Evolutionary conservation across 495 filamentous ascomycete genomes (phyloP), one percentile per base, ranked within the genome.

Genomic region (Filosporella fistucella): DNA sequence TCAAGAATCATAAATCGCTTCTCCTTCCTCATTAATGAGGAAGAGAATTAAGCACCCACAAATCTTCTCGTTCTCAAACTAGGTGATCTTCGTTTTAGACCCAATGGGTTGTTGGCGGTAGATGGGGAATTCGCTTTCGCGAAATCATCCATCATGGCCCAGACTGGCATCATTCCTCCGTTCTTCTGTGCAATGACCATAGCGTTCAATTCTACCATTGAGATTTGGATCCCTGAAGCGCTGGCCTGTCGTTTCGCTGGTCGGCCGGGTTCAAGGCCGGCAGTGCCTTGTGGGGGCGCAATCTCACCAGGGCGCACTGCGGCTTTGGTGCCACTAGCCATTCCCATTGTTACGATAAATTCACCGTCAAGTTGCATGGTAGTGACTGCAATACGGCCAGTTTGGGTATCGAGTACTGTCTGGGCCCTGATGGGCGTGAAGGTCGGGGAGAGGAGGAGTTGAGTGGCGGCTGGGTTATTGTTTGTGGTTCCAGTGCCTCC

Each of bases 391-490:
- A 61, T 26, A 33, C 58, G 51, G 47, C 47, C 51, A 28, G 58
- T 56, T 26, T 45, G 7, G 1, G 33, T 35, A 32, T 61, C 58
- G 13, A 61, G 23, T 24, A 58, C 45, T 3, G 55, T 48, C 6
- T 45, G 32, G 2, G 51, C 41, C 14, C 41, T 48, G 36, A 61
- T 49, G 17, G 58, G 55, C 4, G 58, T 58, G 55, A 61, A 61
- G 13, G 58, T 61, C 14, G 58, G 58, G 5, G 42, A 28, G 18
- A 61, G 51, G 10, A 61, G 49, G 18, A 61, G 52, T 51, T 61
- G 51, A 23, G 56, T 58, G 11, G 56, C 56, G 1, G 42, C 56
- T 10, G 58, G 55, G 18, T 49, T 45, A 21, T 24, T 49, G 22
- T 33, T 13, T 13, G 9, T 22, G 28, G 17, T 17, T 29, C 45